phyloP scores from a whole-genome alignment of 2,329 filamentous ascomycete species.

The Microcyclosporella mali region DNA sequence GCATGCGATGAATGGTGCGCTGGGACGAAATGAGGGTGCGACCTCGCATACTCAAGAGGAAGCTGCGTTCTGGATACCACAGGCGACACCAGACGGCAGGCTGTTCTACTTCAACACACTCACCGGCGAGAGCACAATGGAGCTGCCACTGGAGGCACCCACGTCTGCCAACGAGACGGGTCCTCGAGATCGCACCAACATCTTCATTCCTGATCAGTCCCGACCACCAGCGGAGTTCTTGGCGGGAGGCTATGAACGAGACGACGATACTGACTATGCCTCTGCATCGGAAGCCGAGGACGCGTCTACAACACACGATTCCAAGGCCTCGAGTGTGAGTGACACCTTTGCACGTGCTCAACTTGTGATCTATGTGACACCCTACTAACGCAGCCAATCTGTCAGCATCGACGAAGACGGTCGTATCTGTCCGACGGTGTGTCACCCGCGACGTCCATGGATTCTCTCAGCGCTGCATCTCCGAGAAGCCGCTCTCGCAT shows the following conservation, averaged over 20 bases:
- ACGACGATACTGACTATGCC: slow-evolving; percentile 87
- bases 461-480: slow-evolving; percentile 71
- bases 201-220: slow-evolving; percentile 82
- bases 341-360: slow-evolving; percentile 18
- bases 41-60: slow-evolving; percentile 65
- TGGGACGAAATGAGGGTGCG: slow-evolving; percentile 54
- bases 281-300: slow-evolving; percentile 80
- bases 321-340: slow-evolving; percentile 63
- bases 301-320: slow-evolving; percentile 63
- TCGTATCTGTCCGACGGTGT: slow-evolving; percentile 63
- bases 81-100: slow-evolving; percentile 86
- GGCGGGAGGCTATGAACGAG: slow-evolving; percentile 66
- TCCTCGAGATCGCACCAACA: slow-evolving; percentile 80
- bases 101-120: slow-evolving; percentile 98
- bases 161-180: slow-evolving; percentile 73
- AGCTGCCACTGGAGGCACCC: slow-evolving; percentile 87
- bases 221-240: slow-evolving; percentile 86
- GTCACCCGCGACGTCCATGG: slow-evolving; percentile 84
- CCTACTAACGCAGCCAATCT: slow-evolving; percentile 20
- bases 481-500: slow-evolving; percentile 52
- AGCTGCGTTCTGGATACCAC: slow-evolving; percentile 96
- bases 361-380: slow-evolving; percentile 23
- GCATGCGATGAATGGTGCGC: slow-evolving; percentile 39
- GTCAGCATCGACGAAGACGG: slow-evolving; percentile 56
- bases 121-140: slow-evolving; percentile 90